Conservation (phyloP, 805 yeast genomes). For the Pichia thaimueangensis region DNA sequence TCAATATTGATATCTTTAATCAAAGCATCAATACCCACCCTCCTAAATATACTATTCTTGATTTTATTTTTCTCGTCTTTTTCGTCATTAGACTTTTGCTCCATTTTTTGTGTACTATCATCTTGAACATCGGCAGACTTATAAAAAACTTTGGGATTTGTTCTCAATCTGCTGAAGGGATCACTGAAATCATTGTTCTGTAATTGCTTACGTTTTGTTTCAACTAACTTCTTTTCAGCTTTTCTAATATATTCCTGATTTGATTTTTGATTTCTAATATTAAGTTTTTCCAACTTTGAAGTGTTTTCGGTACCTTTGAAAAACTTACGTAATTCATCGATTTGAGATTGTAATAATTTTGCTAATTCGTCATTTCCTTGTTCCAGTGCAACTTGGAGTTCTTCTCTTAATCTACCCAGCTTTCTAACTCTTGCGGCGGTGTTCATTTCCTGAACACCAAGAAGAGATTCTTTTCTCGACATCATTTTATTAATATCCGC, state of each 20-base stretch:
- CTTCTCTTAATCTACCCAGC: constrained; percentile 65
- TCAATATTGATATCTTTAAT: constrained; percentile 26
- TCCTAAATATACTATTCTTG: constrained; percentile 27
- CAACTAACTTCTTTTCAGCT: constrained; percentile 67
- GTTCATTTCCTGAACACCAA: constrained; percentile 45
- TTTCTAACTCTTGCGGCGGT: constrained; percentile 74
- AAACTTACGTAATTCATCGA: constrained; percentile 33
- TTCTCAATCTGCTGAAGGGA: constrained; percentile 86
- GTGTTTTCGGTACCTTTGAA: constrained; percentile 30
- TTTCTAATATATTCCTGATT: constrained; percentile 71
- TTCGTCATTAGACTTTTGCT: constrained; percentile 42
- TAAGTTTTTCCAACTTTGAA: constrained; percentile 60
- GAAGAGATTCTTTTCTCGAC: constrained; percentile 57
- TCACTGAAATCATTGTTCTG: constrained; percentile 42
- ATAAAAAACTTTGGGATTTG: constrained; percentile 80
- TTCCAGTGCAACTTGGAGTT: constrained; percentile 68
- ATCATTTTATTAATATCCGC: constrained; percentile 75
- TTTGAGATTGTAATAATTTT: constrained; percentile 41
- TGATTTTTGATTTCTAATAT: constrained; percentile 77
- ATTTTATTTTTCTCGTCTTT: constrained; percentile 32
- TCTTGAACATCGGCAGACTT: constrained; percentile 46
- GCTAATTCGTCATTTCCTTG: constrained; percentile 39
- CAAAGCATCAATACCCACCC: constrained; percentile 28
- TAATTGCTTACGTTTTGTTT: constrained; percentile 41
- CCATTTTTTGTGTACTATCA: constrained; percentile 42